Evolutionary conservation across 176 grass and related monocot genomes (phyloP).

Genomic region (Cocos nucifera): DNA sequence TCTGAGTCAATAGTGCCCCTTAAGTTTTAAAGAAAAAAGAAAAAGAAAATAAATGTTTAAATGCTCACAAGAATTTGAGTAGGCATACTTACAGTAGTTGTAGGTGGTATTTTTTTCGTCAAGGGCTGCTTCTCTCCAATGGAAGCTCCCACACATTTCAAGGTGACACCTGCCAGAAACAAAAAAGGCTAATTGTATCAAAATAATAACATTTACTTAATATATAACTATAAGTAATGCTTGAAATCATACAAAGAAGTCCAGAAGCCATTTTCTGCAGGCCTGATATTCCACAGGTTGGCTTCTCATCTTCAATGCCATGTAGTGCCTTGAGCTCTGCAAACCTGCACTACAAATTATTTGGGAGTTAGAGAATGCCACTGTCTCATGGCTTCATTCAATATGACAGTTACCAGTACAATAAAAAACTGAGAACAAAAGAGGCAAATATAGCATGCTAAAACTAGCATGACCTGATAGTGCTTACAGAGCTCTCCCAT

Average conservation of each 20-base stretch:
- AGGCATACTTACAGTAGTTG: constrained; percentile 53
- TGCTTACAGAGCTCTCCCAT: too few species aligned
- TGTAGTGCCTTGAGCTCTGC: constrained; percentile 59
- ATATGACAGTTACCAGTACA: too few species aligned
- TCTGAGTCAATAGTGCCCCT: too few species aligned
- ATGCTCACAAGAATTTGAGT: not conserved
- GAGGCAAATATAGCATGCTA: too few species aligned
- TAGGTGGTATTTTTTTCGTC: constrained; percentile 68
- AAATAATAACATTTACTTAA: not conserved
- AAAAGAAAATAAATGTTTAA: too few species aligned
- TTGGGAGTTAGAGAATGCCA: not conserved
- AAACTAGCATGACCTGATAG: too few species aligned
- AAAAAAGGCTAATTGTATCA: not conserved
- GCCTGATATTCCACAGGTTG: constrained; percentile 40
- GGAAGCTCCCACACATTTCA: constrained; percentile 94
- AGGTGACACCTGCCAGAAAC: constrained; percentile 45
- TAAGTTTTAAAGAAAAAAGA: too few species aligned
- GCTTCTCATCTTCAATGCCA: constrained; percentile 83
- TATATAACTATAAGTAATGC: not conserved
- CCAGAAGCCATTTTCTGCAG: constrained; percentile 78
- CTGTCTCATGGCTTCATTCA: too few species aligned
- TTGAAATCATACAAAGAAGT: constrained; percentile 53
- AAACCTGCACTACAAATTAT: constrained; percentile 44
- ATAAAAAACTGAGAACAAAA: too few species aligned
- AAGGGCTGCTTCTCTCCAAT: constrained; percentile 82